Evolutionary conservation across 495 filamentous ascomycete species (phyloP), one percentile per base, ranked within the genome.

Genomic region (Tuber brumale): DNA sequence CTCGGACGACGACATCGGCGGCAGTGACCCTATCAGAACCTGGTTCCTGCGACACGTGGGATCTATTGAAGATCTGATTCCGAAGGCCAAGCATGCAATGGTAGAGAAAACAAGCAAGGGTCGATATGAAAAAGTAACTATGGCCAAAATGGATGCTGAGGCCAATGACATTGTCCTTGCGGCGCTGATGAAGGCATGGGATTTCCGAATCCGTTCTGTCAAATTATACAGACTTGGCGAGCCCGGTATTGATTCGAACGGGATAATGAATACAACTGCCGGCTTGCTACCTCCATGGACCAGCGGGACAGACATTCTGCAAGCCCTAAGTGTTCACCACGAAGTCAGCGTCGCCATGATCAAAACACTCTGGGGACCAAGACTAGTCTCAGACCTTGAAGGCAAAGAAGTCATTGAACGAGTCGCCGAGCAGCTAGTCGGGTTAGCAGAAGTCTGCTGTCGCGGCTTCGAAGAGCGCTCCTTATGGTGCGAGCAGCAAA

Each of bases 111-210:
- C 46, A 45, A 79, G 76, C 31, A 76, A 77, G 51, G 81, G 81
- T 19, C 82, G 72, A 10, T 81, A 81, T 23, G 70, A 82, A 41
- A 61, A 75, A 12, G 43, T 83, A 21, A 69, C 72, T 45, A 70
- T 81, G 77, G 78, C 35, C 75, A 76, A 76, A 71, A 72, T 71
- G 27, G 81, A 83, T 74, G 70, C 74, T 76, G 92, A 97, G 83
- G 94, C 93, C 0, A 89, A 92, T 79, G 92, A 95, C 70, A 84
- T 97, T n/a, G 89, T 92, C 77, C 86, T 92, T 48, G 87, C 88
- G 6, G 89, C 91, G 0, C 85, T 97, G 42, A 88, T 91, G 76
- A 90, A 89, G 6, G 94, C 92, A 9, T 93, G 90, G 81, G 83
- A 86, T 2, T 97, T 95, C 83, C 90, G 95, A 43, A 85, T 87